Conservation (phyloP, 192 early-diverging fungal species). For the Allomyces macrogynus region DNA sequence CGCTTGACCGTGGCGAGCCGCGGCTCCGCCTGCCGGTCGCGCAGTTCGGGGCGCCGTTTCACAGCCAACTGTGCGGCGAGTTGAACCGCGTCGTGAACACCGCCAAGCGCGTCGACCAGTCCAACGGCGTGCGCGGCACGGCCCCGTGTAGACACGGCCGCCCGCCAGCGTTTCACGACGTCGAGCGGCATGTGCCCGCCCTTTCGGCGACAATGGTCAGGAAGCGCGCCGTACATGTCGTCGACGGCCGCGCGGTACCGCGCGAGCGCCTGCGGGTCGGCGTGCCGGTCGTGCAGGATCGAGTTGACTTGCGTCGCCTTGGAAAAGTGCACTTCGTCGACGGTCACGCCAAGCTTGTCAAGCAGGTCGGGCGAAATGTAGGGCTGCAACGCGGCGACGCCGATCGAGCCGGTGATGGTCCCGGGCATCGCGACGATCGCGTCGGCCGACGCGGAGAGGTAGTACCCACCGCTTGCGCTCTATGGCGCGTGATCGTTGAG, state of each 20-base stretch:
- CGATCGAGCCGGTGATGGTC: slow-evolving; percentile 54
- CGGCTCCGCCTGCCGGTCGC: slow-evolving; percentile 3
- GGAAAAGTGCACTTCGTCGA: slow-evolving; percentile 28
- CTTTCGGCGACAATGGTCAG: slow-evolving; percentile 26
- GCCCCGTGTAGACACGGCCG: slow-evolving; percentile 43
- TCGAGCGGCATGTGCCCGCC: slow-evolving; percentile 28
- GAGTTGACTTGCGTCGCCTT: slow-evolving; percentile 14
- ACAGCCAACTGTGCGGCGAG: slow-evolving; percentile 20
- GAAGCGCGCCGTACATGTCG: slow-evolving; percentile 31
- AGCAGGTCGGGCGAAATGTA: slow-evolving; percentile 31
- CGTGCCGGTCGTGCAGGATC: slow-evolving; percentile 22
- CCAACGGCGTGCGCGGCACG: slow-evolving; percentile 28
- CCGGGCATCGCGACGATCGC: slow-evolving; percentile 39
- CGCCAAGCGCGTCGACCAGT: slow-evolving; percentile 41
- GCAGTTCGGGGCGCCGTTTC: slow-evolving; percentile 12
- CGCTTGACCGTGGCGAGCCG: too few relatives aligned
- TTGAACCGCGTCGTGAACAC: slow-evolving; percentile 9
- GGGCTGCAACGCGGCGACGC: slow-evolving; percentile 36
- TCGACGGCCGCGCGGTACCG: slow-evolving; percentile 23
- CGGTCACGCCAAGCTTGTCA: slow-evolving; percentile 31
- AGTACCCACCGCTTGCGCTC: slow-evolving; percentile 34
- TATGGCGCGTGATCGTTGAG: not conserved
- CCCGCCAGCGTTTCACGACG: slow-evolving; percentile 32
- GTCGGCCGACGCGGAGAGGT: slow-evolving; percentile 26
- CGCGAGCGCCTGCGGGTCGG: slow-evolving; percentile 13